These are phyloP conservation scores for Talaromyces albobiverticillius DNA, from an alignment of 2,329 filamentous ascomycete genomes.

Conservation along the genomic window DNA sequence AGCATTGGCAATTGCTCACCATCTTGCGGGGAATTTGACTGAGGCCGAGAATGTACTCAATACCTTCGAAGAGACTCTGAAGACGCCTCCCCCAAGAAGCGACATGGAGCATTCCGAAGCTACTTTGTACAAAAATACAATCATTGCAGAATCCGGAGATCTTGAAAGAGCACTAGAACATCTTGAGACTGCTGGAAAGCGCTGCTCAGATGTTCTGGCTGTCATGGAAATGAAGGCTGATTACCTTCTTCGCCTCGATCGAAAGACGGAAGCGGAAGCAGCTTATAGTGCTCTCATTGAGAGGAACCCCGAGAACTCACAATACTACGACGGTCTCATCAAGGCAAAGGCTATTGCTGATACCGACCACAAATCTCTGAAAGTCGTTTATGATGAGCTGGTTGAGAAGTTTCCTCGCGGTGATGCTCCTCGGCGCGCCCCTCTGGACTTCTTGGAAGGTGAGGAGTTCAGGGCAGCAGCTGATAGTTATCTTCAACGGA, in stretches of 20 bases:
- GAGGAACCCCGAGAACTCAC: constrained; percentile 81
- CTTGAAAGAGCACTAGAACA: constrained; percentile 80
- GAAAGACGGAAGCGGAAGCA: constrained; percentile 74
- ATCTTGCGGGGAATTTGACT: constrained; percentile 77
- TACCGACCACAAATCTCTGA: constrained; percentile 61
- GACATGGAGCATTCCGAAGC: constrained; percentile 95
- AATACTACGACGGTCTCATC: constrained; percentile 78
- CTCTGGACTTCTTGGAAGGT: constrained; percentile 82
- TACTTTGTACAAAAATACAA: constrained; percentile 87
- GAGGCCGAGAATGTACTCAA: constrained; percentile 89
- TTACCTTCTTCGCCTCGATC: constrained; percentile 75
- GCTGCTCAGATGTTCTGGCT: constrained; percentile 77
- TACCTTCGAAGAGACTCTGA: constrained; percentile 91
- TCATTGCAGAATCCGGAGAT: constrained; percentile 89
- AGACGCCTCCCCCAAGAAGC: constrained; percentile 68
- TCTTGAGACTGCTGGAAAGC: constrained; percentile 72
- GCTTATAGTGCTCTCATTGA: constrained; percentile 80
- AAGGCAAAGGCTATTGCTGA: constrained; percentile 63
- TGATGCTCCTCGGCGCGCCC: constrained; percentile 81
- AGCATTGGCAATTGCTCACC: constrained; percentile 88
- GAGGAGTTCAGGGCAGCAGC: constrained; percentile 77
- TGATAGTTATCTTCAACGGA: constrained; percentile 73
- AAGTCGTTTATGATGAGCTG: constrained; percentile 77
- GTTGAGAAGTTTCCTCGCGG: constrained; percentile 76
- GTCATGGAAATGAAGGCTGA: constrained; percentile 82